phyloP scores from a whole-genome alignment of 2,329 filamentous ascomycete genomes.

The Diaporthe vaccinii region DNA sequence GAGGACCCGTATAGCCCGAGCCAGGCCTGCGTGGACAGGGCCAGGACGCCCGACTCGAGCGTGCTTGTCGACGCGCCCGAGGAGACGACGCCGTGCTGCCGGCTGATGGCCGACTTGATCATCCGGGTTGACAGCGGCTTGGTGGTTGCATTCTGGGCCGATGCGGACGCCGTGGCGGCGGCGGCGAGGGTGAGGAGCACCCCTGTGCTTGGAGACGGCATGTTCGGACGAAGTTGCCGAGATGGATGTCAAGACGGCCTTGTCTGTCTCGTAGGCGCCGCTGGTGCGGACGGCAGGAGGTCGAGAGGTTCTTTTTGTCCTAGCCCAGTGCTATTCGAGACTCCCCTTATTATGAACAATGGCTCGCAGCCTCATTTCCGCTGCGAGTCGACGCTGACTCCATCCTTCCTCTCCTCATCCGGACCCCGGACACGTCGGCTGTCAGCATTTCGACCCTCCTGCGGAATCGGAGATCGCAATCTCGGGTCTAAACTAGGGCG shows the following conservation, averaged over 20 bases:
- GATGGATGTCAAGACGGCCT: neutral
- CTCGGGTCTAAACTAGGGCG: neutral
- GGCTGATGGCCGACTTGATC: constrained; percentile 38
- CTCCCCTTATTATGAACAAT: neutral
- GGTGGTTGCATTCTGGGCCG: constrained; percentile 1
- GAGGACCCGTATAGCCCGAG: constrained; percentile 23
- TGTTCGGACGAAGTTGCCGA: neutral
- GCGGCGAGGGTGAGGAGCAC: constrained; percentile 4
- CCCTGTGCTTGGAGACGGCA: constrained; percentile 4
- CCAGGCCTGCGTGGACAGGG: constrained; percentile 39
- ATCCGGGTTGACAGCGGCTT: constrained; percentile 37
- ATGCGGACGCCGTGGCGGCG: neutral
- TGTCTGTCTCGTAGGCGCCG: neutral
- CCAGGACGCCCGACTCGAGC: constrained; percentile 38
- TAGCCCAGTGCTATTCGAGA: neutral
- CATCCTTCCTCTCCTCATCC: neutral
- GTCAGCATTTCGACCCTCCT: neutral
- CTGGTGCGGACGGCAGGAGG: neutral
- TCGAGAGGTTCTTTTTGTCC: neutral
- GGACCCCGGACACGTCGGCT: neutral
- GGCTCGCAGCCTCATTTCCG: constrained; percentile 10
- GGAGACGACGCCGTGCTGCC: constrained; percentile 37
- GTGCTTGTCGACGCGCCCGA: constrained; percentile 36
- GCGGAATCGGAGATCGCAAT: neutral
- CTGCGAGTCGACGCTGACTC: neutral